Conservation (phyloP, 2,329 filamentous ascomycete genomes). For the Rhinocladiella similis region DNA sequence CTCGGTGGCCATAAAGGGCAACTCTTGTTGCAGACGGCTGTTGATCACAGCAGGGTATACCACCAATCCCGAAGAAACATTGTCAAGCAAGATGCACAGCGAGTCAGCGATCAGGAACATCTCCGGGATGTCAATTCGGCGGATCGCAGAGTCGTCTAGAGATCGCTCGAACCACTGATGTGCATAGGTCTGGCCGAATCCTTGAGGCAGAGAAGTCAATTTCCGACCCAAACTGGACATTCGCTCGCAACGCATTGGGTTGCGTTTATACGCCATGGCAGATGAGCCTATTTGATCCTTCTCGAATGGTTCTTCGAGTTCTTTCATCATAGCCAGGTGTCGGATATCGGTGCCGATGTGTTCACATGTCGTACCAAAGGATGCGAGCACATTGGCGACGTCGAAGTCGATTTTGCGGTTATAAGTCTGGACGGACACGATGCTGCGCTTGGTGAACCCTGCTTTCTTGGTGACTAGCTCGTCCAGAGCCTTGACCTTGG, state of each 20-base stretch:
- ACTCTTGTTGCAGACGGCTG: conserved; percentile 67
- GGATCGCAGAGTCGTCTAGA: conserved; percentile 49
- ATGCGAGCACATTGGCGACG: conserved; percentile 77
- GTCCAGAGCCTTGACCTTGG: conserved; percentile 63
- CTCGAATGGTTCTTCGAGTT: conserved; percentile 83
- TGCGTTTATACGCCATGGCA: conserved; percentile 68
- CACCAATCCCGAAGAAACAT: conserved; percentile 68
- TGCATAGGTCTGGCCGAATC: conserved; percentile 66
- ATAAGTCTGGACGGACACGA: conserved; percentile 72
- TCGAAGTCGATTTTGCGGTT: conserved; percentile 79
- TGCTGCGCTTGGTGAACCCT: conserved; percentile 55
- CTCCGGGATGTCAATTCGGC: conserved; percentile 62
- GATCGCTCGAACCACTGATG: conserved; percentile 77
- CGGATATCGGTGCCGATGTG: conserved; percentile 74
- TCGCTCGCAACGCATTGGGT: conserved; percentile 59
- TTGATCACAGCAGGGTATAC: conserved; percentile 76
- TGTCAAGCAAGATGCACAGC: conserved; percentile 66
- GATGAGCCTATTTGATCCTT: conserved; percentile 72
- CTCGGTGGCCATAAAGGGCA: conserved; percentile 82
- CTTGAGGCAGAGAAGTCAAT: conserved; percentile 54
- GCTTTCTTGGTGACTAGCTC: conserved; percentile 65
- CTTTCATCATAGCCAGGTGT: conserved; percentile 73
- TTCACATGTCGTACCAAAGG: conserved; percentile 75
- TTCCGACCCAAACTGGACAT: conserved; percentile 60
- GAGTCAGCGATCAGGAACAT: conserved; percentile 68